Evolutionary conservation across 1,284 basidiomycete species (phyloP), one percentile per base, ranked within the genome.

Genomic region (Cerrena zonata): DNA sequence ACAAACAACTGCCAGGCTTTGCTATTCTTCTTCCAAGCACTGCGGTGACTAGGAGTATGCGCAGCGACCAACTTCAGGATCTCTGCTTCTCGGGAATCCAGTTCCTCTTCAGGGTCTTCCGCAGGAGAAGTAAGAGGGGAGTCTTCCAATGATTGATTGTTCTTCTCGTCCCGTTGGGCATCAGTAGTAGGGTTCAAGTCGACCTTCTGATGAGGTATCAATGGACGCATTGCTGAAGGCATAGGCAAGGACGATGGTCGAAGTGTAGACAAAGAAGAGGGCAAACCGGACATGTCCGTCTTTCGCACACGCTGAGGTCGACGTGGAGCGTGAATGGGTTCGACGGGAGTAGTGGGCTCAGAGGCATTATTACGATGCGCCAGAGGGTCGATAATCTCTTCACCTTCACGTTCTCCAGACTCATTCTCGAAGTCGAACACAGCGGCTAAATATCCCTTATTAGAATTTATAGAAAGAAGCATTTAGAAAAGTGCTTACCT

Each of bases 181-280:
- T 34, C 30, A 7, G 30, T 7, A 7, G 7, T 34, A 18, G 37
- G 47, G 11, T 42, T 23, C 19, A 13, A 15, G 41, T 42, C 41
- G 22, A 23, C 41, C 13, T 23, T 21, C 45, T 48, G 11, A 46
- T 54, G 4, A 50, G 48, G 15, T 7, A 7, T 34, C 7, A 52
- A 18, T 13, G 56, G 52, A 12, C 58, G 63, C 50, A 62, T 56
- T 10, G 37, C 37, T 19, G 84, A 84, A 27, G 82, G 80, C 2
- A 69, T 69, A 2, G 86, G 86, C 19, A 88, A 70, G 12, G 86
- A 88, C 3, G 76, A 66, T 0, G 86, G 85, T 19, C 85, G 77
- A 27, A 89, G 65, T n/a, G 73, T 68, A 19, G 77, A 75, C 44
- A 88, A 71, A 2, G 82, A 78, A 15, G 72, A 72, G 1, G 82